Base-by-base conservation (phyloP, 345 rosid species). In the Linum usitatissimum region DNA sequence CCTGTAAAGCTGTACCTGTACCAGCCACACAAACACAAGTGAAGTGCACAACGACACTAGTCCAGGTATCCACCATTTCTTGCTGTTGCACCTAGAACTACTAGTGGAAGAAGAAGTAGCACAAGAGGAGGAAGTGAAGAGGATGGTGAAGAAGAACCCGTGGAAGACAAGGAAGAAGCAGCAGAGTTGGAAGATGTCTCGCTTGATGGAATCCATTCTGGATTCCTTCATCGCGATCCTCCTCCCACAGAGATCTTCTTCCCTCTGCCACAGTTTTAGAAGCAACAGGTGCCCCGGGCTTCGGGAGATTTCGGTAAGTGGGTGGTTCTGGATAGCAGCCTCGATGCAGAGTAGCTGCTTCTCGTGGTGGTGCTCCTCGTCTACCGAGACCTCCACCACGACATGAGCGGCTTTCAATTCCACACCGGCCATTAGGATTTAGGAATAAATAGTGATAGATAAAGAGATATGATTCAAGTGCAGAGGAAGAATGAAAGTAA, bases 261-360 rank as follows among this genome's bases (percentile, higher is more conserved):
- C 99, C 73, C 99, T 78, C 66, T 90, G 93, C 97, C 97, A 86
- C 36, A 90, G 77, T 72, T 94, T 90, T 59, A 90, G 78, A 20
- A 90, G 99, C 72, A 94, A 75, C 19, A 90, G 78, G 68, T 94
- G 97, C 42, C 99, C 99, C 0, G 99, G 97, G 76, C 91, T 82
- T 55, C 72, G 73, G 28, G 97, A 94, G 73, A 94, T 94, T 66
- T 94, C 97, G 70, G 80, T 77, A 23, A 88, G 55, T 18, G 99
- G 99, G 77, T 94, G 99, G 59, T 88, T 82, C 70, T 88, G 96
- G 60, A 94, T 81, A 60, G 86, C 91, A 3, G 73, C 14, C 5
- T 9, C 59, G 56, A 79, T 68, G 7, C 79, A 66, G 72, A 68
- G 66, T 58, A 78, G 67, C 57, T 71, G 53, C 21, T 69, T 74